Percentiles rank a stretch among this genome's conserved stretches.
Evolutionary conservation across 2,329 filamentous ascomycete species (phyloP).

Genomic region (Calonectria pauciramosa): DNA sequence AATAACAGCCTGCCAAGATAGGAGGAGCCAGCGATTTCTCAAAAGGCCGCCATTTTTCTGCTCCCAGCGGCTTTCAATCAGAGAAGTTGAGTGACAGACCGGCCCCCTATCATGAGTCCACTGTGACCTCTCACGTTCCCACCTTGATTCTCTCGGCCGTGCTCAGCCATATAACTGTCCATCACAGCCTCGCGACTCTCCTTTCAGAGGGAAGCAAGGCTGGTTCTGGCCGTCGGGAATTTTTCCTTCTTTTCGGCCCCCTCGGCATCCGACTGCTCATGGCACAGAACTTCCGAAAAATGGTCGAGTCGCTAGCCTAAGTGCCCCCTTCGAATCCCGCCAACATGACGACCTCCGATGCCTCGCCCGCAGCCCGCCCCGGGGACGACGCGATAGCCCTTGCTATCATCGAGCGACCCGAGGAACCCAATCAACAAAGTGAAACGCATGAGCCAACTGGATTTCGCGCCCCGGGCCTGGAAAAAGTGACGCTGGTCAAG

Average conservation of each 20-base stretch:
- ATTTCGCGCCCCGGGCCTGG: conserved; percentile 24
- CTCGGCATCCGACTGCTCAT: background rate
- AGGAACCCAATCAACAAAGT: background rate
- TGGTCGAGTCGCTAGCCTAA: background rate
- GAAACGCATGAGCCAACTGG: background rate
- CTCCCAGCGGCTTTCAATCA: conserved; percentile 17
- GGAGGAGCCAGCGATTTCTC: background rate
- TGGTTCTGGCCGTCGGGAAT: background rate
- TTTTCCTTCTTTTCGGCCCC: background rate
- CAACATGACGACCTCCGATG: background rate
- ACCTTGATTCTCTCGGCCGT: background rate
- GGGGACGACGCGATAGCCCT: background rate
- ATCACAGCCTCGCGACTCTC: background rate
- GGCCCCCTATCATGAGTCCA: background rate
- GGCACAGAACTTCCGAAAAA: background rate
- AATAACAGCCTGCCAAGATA: background rate
- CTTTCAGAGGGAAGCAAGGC: background rate
- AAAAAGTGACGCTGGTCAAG: conserved; percentile 34
- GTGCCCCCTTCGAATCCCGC: background rate
- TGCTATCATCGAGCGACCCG: background rate
- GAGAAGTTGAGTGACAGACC: conserved; percentile 11
- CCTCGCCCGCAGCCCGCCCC: background rate
- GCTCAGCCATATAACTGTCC: background rate
- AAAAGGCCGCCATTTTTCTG: background rate
- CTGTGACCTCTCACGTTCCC: background rate